Evolutionary conservation across 2,329 filamentous ascomycete species (phyloP), one percentile per base, ranked within the genome.

Genomic region (Aspergillus floridensis): DNA sequence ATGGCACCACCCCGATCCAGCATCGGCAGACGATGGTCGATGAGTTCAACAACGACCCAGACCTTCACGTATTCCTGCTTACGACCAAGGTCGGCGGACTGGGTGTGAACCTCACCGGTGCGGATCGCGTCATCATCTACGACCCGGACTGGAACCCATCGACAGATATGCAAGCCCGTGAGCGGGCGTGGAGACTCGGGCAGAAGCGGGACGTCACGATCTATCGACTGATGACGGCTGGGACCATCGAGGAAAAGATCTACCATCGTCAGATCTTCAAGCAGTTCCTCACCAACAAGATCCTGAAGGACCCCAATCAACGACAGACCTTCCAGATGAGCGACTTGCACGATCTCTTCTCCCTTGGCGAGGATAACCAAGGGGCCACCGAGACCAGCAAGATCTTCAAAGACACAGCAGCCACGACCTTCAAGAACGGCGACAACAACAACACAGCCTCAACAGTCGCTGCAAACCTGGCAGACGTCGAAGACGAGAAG

Each of bases 91-190:
- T 97, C 19, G 95, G 95, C 49, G 95, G 95, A 0, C 80, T 99
- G 14, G 95, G 95, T 5, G 89, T 96, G 50, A 99, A 99, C 66
- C 80, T 99, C 22, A 99, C 95, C 0, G 95, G 95, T 7, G 95
- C 95, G 5, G 91, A 96, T 72, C 87, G 95, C 35, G 93, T 99
- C 64, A 96, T 99, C 71, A 98, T 99, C 57, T 99, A 95, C 71
- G 96, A 99, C 70, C 96, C 95, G 0, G 95, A 99, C 72, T 99
- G 95, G 95, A 98, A 98, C 69, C 95, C 93, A 2, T 97, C 93
- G 0, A 98, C 93, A 0, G 95, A 99, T 71, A 82, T 97, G 26
- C 95, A 99, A 77, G 95, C 95, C 16, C 88, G 95, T 51, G 95
- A 99, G 76, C 86, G 95, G 69, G 95, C 96, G 5, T 99, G 95